Evolutionary conservation across 805 yeast genomes (phyloP), one percentile per base, ranked within the genome.

Genomic region (Ogataea methylovora): DNA sequence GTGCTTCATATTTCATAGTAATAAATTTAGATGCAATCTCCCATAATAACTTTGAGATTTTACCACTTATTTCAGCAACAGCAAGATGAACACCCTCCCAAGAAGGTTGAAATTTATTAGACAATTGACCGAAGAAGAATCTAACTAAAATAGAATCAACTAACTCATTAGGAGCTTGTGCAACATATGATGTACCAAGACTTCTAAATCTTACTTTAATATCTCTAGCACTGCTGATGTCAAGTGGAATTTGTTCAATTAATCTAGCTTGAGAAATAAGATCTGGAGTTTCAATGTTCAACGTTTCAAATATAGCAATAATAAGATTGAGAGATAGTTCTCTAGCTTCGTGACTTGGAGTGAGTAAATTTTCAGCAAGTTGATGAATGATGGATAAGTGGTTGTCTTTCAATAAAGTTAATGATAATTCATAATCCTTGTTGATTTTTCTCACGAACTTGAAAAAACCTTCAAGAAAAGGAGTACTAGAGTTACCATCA

Each of bases 31-130:
- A 54, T 0, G 76, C 58, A 14, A 73, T 48, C 0, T 63, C 51
- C 94, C 95, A 86, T 0, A 83, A 60, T 10, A 61, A 32, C 0
- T 54, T 57, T 13, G 67, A 63, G 33, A 61, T 51, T 41, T 65
- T 66, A 13, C 52, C 60, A 11, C 65, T 56, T 8, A 80, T 54
- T 4, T 55, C 48, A 1, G 78, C 73, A 4, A 84, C 49, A 4
- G 71, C 68, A 40, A 80, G 90, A 35, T 67, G 60, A 2, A 83
- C 82, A 5, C 82, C 86, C 14, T 73, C 70, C 95, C 95, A 87
- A 11, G 82, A 69, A 1, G 97, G 97, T 36, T 85, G 82, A 45
- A 90, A 86, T 38, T 74, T 72, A 23, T 78, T 77, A 4, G 85
- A 66, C 28, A 88, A 58, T 39, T 83, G 67, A 23, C 97, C 97